phyloP scores from a whole-genome alignment of 1,284 basidiomycete genomes.

The Mrakiaceae sp. region DNA sequence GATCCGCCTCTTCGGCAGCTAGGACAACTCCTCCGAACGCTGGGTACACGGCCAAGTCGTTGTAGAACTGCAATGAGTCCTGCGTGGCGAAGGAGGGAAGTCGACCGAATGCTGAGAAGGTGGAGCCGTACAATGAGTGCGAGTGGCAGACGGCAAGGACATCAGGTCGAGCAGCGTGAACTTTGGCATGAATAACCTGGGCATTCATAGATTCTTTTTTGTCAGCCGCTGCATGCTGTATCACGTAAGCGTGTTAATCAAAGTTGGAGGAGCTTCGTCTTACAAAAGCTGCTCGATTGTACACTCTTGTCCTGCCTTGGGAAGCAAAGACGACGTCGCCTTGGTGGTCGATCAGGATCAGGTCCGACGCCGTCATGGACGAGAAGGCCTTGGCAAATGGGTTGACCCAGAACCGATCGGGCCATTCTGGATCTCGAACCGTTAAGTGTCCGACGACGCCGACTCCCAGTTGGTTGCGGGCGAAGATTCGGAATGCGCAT shows the following conservation, averaged over 20 bases:
- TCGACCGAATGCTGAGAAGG: conserved; percentile 49
- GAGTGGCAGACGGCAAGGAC: conserved; percentile 52
- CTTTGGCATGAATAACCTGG: conserved; percentile 43
- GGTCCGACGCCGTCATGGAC: conserved; percentile 40
- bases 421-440: conserved; percentile 44
- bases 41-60: conserved; percentile 22
- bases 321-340: conserved; percentile 41
- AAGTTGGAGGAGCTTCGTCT: neutral
- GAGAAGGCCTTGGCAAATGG: conserved; percentile 33
- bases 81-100: conserved; percentile 40
- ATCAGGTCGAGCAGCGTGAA: conserved; percentile 51
- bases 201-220: too few species aligned
- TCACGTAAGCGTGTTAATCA: neutral
- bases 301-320: conserved; percentile 32
- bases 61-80: conserved; percentile 24
- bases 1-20: conserved; percentile 45
- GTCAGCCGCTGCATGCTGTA: too few species aligned
- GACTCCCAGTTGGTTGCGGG: conserved; percentile 31
- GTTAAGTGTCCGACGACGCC: conserved; percentile 53
- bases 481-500: neutral
- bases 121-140: conserved; percentile 52
- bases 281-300: conserved; percentile 42
- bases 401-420: conserved; percentile 42
- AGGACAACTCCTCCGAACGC: conserved; percentile 52
- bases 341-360: conserved; percentile 42